Conservation (phyloP, 1,284 basidiomycete species). For the Ganoderma lingzhi region DNA sequence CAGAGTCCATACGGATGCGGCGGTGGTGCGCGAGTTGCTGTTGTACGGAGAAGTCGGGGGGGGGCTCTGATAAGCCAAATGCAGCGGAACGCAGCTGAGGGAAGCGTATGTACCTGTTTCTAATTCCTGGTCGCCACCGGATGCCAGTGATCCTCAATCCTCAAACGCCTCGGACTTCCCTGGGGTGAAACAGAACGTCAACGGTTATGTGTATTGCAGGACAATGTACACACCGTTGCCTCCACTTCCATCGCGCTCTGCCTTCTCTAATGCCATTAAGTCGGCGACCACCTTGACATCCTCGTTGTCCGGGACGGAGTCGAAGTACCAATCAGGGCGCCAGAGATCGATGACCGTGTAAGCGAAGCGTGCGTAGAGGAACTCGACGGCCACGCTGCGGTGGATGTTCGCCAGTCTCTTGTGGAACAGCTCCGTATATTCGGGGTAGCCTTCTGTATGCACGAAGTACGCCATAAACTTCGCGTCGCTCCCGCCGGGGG, state of each 20-base stretch:
- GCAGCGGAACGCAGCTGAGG: not conserved
- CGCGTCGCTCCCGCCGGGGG: not conserved
- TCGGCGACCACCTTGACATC: not conserved
- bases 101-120: not conserved
- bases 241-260: too few relatives aligned
- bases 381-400: not conserved
- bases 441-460: not conserved
- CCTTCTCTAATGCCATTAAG: not conserved
- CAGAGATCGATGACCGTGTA: not conserved
- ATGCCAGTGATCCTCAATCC: not conserved
- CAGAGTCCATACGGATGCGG: conserved; percentile 42
- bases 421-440: not conserved
- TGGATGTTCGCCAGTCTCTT: not conserved
- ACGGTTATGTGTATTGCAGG: not conserved
- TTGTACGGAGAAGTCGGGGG: conserved; percentile 69
- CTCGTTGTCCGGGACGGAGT: not conserved
- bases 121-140: not conserved
- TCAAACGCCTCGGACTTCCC: not conserved
- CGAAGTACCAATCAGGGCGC: not conserved
- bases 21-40: conserved; percentile 69
- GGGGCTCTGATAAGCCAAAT: conserved; percentile 44
- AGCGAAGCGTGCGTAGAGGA: conserved; percentile 2
- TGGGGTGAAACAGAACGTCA: not conserved
- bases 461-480: not conserved
- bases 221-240: not conserved